Conservation (phyloP, 495 filamentous ascomycete species). For the Hyaloscypha bicolor region DNA sequence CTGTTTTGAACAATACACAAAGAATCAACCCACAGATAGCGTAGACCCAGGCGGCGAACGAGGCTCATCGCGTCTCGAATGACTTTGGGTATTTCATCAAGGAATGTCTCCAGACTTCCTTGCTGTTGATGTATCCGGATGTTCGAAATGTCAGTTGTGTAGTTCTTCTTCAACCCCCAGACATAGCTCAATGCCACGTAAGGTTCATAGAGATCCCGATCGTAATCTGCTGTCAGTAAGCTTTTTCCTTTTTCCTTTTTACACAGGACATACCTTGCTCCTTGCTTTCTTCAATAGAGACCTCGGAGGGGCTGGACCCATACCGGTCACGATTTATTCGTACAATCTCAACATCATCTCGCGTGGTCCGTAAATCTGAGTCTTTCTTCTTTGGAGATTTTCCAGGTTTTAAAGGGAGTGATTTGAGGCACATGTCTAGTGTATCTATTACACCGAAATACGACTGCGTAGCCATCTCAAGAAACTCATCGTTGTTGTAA, state of each 20-base stretch:
- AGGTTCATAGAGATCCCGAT: constrained; percentile 6
- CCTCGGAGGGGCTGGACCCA: background rate
- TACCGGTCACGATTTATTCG: background rate
- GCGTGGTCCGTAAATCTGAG: background rate
- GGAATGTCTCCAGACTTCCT: constrained; percentile 24
- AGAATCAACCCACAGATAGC: constrained; percentile 41
- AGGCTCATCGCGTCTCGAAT: constrained; percentile 35
- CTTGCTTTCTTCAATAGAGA: background rate
- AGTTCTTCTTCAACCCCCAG: constrained; percentile 35
- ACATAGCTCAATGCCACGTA: constrained; percentile 39
- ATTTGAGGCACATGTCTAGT: constrained; percentile 27
- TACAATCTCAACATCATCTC: background rate
- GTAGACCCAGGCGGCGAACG: constrained; percentile 28
- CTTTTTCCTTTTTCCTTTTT: background rate
- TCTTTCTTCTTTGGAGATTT: background rate
- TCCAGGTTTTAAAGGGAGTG: background rate
- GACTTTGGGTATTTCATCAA: constrained; percentile 27
- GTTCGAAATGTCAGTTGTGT: constrained; percentile 26
- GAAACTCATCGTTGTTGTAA: background rate
- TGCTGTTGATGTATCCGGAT: constrained; percentile 21
- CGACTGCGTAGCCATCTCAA: background rate
- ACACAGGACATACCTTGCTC: background rate
- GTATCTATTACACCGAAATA: constrained; percentile 36
- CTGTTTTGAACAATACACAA: constrained; percentile 25
- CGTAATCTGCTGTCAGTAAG: background rate